Conservation (phyloP, 2,329 filamentous ascomycete genomes). For the Sclerotinia nivalis region DNA sequence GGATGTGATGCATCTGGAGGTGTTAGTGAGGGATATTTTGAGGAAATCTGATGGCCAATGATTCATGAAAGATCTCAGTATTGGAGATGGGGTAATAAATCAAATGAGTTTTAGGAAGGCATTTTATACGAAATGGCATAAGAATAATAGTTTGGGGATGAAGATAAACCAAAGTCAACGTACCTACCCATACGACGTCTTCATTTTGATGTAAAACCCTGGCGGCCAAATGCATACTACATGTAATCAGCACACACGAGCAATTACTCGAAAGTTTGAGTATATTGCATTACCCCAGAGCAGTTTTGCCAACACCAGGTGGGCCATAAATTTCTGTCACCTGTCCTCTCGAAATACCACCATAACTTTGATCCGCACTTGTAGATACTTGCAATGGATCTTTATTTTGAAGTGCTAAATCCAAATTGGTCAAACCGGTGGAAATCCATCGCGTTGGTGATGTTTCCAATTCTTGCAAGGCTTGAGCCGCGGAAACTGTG, state of each 20-base stretch:
- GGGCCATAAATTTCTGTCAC: slow-evolving; percentile 88
- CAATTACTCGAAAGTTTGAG: background rate
- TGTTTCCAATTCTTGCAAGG: slow-evolving; percentile 60
- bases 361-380: slow-evolving; percentile 36
- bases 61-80: background rate
- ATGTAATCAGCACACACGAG: slow-evolving; percentile 26
- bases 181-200: slow-evolving; percentile 81
- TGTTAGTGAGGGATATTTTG: slow-evolving; percentile 20
- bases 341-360: slow-evolving; percentile 72
- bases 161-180: slow-evolving; percentile 26
- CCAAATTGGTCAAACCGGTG: slow-evolving; percentile 57
- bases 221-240: slow-evolving; percentile 69
- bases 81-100: background rate
- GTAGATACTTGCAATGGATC: slow-evolving; percentile 21
- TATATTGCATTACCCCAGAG: slow-evolving; percentile 54
- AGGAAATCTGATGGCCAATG: background rate
- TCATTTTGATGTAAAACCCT: slow-evolving; percentile 61
- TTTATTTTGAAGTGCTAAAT: slow-evolving; percentile 48
- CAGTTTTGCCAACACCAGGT: slow-evolving; percentile 81
- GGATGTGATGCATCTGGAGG: slow-evolving; percentile 40
- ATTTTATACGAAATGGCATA: background rate
- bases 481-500: slow-evolving; percentile 74
- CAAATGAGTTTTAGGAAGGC: background rate
- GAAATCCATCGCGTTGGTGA: slow-evolving; percentile 53
- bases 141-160: background rate